Conservation (phyloP, 441 rosid genomes). For the Populus trichocarpa region DNA sequence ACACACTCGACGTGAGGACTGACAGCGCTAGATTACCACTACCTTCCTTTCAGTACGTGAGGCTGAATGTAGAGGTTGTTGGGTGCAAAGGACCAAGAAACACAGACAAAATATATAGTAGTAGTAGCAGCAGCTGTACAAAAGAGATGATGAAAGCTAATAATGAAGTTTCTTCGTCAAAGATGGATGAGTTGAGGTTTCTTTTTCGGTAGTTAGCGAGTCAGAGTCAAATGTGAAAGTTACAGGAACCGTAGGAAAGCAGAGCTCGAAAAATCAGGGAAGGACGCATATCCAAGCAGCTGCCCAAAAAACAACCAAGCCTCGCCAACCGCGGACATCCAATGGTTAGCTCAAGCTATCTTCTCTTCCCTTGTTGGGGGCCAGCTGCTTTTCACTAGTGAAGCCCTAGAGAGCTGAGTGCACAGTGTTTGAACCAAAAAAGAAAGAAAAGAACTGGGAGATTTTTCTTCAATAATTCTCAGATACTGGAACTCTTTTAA, state of each 20-base stretch:
- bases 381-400: neutral
- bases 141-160: conserved; percentile 1
- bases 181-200: conserved; percentile 3
- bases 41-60: neutral
- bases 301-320: no score
- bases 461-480: neutral
- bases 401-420: neutral
- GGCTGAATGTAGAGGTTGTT: neutral
- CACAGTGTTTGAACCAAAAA: neutral
- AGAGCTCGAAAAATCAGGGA: neutral
- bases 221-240: conserved; percentile 4
- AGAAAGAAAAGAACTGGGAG: neutral
- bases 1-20: no score
- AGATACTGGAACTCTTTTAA: neutral
- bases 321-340: neutral
- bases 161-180: neutral
- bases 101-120: no score
- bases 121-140: neutral
- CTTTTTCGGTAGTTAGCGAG: neutral
- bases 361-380: no score
- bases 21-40: no score
- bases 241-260: neutral
- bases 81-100: conserved; percentile 13
- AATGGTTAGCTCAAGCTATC: neutral
- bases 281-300: neutral